phyloP scores from a whole-genome alignment of 352 stramenopile genomes.

The Phytopythium aichiense region DNA sequence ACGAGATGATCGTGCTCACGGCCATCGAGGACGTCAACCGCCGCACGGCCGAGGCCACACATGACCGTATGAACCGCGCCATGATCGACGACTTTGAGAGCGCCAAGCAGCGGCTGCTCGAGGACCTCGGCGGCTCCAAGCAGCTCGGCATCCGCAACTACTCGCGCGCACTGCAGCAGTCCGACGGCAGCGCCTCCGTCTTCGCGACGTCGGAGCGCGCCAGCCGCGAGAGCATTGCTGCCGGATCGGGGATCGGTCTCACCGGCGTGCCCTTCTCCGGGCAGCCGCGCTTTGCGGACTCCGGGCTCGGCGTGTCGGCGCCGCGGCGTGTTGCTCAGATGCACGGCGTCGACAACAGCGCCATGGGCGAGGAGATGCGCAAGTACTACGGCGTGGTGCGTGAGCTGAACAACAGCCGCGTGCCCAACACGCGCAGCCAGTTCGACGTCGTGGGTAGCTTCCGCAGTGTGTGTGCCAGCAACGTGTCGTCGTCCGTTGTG shows the following conservation, averaged over 20 bases:
- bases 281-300: slow-evolving; percentile 48
- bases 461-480: slow-evolving; percentile 40
- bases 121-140: slow-evolving; percentile 63
- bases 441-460: slow-evolving; percentile 65
- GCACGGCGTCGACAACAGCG: slow-evolving; percentile 36
- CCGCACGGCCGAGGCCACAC: slow-evolving; percentile 71
- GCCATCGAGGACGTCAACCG: slow-evolving; percentile 85
- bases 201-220: slow-evolving; percentile 36
- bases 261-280: slow-evolving; percentile 39
- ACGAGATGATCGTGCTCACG: slow-evolving; percentile 91
- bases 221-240: slow-evolving; percentile 26
- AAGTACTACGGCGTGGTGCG: slow-evolving; percentile 68
- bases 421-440: slow-evolving; percentile 65
- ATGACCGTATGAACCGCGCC: slow-evolving; percentile 82
- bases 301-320: slow-evolving; percentile 18
- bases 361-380: slow-evolving; percentile 85
- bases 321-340: slow-evolving; percentile 66
- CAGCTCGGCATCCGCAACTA: slow-evolving; percentile 71
- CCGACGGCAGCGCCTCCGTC: slow-evolving; percentile 34
- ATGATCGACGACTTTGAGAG: slow-evolving; percentile 86
- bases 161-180: slow-evolving; percentile 43
- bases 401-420: slow-evolving; percentile 63
- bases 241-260: slow-evolving; percentile 37
- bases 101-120: slow-evolving; percentile 69
- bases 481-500: slow-evolving; percentile 50